Conservation (phyloP, 352 stramenopile genomes). For the Peronospora destructor region DNA sequence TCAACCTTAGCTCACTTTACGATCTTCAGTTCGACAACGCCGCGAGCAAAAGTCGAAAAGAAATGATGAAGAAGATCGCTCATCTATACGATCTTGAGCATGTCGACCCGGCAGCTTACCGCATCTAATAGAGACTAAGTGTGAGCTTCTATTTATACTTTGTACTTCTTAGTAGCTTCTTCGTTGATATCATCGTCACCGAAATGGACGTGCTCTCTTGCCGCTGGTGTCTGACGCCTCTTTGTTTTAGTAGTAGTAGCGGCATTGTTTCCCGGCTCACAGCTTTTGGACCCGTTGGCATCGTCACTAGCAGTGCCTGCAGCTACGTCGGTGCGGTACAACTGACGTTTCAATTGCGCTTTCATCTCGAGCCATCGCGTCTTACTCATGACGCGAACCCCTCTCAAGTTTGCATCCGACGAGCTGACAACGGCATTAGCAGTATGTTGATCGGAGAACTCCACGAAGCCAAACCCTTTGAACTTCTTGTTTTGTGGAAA, state of each 20-base stretch:
- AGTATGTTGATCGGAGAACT: conserved; percentile 43
- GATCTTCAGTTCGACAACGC: conserved; percentile 70
- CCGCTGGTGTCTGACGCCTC: conserved; percentile 9
- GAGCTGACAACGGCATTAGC: conserved; percentile 23
- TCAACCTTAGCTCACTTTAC: conserved; percentile 80
- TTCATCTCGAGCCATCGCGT: conserved; percentile 53
- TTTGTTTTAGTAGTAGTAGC: conserved; percentile 18
- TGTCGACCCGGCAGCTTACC: conserved; percentile 57
- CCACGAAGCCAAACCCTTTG: conserved; percentile 81
- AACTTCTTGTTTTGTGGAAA: conserved; percentile 62
- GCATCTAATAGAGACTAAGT: conserved; percentile 40
- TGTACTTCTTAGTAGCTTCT: conserved; percentile 25
- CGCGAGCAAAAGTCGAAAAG: conserved; percentile 70
- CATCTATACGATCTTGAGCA: conserved; percentile 72
- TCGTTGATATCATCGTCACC: conserved; percentile 22
- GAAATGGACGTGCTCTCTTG: conserved; percentile 39
- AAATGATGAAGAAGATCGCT: conserved; percentile 78
- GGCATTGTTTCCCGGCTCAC: neutral
- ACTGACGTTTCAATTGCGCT: conserved; percentile 47
- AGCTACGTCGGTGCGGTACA: conserved; percentile 14
- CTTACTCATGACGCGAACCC: conserved; percentile 57
- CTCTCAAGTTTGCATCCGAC: conserved; percentile 21
- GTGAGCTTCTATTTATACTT: conserved; percentile 11
- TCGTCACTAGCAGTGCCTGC: neutral
- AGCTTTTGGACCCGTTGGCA: neutral